Percentiles rank a stretch among this genome's conserved stretches.
Evolutionary conservation across 2,329 filamentous ascomycete species (phyloP).

Genomic region (Epichloe coenophiala): DNA sequence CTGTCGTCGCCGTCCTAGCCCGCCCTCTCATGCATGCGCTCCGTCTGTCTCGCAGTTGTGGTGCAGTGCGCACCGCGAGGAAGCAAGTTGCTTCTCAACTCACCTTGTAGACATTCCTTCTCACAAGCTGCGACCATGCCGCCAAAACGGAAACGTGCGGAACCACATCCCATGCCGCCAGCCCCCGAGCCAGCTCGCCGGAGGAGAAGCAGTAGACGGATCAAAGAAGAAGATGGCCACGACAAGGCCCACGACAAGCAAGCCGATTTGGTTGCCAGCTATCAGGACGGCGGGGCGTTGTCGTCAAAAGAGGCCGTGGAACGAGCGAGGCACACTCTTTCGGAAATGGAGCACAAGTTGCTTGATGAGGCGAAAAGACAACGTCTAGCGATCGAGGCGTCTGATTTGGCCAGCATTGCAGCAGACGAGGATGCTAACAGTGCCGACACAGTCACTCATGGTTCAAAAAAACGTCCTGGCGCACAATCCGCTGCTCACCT

Average conservation of each 20-base stretch:
- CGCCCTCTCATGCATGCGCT: not conserved
- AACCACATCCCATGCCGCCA: slow-evolving; percentile 7
- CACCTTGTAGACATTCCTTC: not conserved
- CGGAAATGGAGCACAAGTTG: slow-evolving; percentile 35
- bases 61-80: not conserved
- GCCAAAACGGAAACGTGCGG: slow-evolving; percentile 24
- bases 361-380: slow-evolving; percentile 30
- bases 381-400: slow-evolving; percentile 32
- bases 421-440: not conserved
- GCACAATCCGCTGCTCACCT: not conserved
- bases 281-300: not conserved
- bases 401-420: slow-evolving; percentile 12
- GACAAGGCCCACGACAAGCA: not conserved
- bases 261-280: not conserved
- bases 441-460: not conserved
- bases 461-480: not conserved
- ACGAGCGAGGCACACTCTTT: slow-evolving; percentile 29
- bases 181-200: slow-evolving; percentile 12
- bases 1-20: not conserved
- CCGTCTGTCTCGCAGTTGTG: not conserved
- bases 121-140: slow-evolving; percentile 17
- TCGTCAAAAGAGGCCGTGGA: slow-evolving; percentile 18
- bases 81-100: not conserved
- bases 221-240: slow-evolving; percentile 2
- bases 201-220: slow-evolving; percentile 14